Conservation (phyloP, 495 filamentous ascomycete species). For the Penicillium turbatum region DNA sequence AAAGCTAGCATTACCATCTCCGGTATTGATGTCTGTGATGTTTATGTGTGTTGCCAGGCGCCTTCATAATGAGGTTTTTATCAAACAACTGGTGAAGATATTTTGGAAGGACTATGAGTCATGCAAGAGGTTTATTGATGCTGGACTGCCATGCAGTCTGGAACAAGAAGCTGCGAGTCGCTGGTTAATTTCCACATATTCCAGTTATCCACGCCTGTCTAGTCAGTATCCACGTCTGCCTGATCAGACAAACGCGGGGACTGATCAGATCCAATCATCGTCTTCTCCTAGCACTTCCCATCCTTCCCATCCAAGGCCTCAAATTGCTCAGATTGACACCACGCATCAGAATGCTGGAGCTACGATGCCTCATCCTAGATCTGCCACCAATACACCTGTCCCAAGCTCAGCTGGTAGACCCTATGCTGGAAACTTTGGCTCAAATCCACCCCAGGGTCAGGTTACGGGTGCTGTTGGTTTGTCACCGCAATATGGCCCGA, state of each 20-base stretch:
- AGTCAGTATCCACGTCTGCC: background rate
- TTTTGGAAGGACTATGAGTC: background rate
- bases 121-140: background rate
- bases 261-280: too few species aligned
- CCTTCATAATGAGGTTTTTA: background rate
- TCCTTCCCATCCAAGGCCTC: background rate
- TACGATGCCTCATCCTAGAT: background rate
- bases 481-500: background rate
- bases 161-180: background rate
- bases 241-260: too few species aligned
- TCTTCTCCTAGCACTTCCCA: background rate
- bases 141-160: background rate
- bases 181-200: background rate
- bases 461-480: background rate
- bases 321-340: background rate
- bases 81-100: background rate
- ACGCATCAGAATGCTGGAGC: background rate
- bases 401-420: background rate
- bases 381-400: background rate
- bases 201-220: background rate
- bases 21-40: conserved; percentile 5
- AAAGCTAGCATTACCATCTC: background rate
- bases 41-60: conserved; percentile 1
- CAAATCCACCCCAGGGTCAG: background rate
- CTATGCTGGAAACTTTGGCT: background rate